Base-by-base conservation (phyloP, 164 flowering plant genomes). In the Piper betle region DNA sequence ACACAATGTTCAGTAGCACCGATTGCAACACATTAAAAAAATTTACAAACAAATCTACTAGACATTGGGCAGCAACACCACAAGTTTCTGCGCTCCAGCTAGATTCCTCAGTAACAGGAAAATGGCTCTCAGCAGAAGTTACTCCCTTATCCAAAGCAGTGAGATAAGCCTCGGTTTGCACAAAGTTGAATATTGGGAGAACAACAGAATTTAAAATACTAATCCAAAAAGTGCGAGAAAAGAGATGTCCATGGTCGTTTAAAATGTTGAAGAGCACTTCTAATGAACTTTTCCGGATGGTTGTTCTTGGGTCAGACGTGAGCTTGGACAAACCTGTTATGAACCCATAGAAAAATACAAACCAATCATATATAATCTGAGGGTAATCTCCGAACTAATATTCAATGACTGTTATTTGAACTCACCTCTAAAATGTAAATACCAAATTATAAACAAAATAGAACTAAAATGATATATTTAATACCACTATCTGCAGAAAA, bases 181-280 rank as follows among this genome's bases (percentile, higher is more conserved):
- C 64, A 58, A 69, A 56, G 55, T 61, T 66, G 65, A 86, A 91
- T 70, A 91, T 78, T 16, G 99, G 96, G 60, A 81, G 79, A 60
- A 94, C 56, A 61, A 89, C 79, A 39, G 83, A 78, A 55, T 68
- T 79, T 72, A 81, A 84, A 67, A 87, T 70, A 67, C 72, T 71
- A n/a, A 60, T 71, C 97, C 96, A 94, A 55, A 88, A 91, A 20
- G 76, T 61, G 50, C 72, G 78, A 17, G 99, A 83, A 72, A 94
- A 94, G 43, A 85, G 90, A 74, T 82, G 85, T 52, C 99, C 99
- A 69, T 94, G 99, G 78, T 94, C 99, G 75, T 84, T 88, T 37
- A 94, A 79, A 71, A 91, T 94, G 75, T 91, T 85, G 63, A 91
- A 94, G 33, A 94, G 92, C 57, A 94, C 96, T 81, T 94, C 96